A percentile compares a stretch with the other conserved stretches of the same genome.
These are phyloP conservation scores for Erythrophleum ivorense DNA, from an alignment of 331 rosid species.

Conservation along the genomic window DNA sequence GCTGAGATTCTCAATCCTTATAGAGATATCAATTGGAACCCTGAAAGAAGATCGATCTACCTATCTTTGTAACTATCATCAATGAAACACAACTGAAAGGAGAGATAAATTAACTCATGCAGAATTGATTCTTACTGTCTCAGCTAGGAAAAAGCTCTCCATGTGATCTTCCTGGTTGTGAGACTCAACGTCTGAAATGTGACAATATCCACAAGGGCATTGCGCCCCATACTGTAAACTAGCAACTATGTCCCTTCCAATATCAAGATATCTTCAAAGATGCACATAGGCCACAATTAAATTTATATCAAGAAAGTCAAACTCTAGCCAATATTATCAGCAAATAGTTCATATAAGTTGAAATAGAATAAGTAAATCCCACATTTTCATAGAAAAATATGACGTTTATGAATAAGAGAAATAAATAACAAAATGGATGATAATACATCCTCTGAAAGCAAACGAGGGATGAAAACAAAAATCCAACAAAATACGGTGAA, in stretches of 20 bases:
- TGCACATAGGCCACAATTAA: conserved; percentile 31
- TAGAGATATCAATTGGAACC: conserved; percentile 17
- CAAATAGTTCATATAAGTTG: conserved; percentile 20
- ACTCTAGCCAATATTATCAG: conserved; percentile 12
- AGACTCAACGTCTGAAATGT: conserved; percentile 90
- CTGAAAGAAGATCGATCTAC: conserved; percentile 8
- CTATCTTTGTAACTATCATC: conserved; percentile 29
- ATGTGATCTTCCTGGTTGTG: conserved; percentile 96
- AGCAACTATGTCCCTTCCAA: conserved; percentile 91
- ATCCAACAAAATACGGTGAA: background rate
- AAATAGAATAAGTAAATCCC: conserved; percentile 7
- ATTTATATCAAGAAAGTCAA: conserved; percentile 25
- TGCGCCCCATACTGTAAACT: conserved; percentile 92
- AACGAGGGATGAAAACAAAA: conserved; percentile 23
- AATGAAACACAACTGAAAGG: conserved; percentile 41
- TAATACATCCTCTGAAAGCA: conserved; percentile 20
- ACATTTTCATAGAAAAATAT: conserved; percentile 7
- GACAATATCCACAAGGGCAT: conserved; percentile 96
- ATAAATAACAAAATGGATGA: conserved; percentile 20
- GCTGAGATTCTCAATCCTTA: background rate
- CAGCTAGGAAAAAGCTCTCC: conserved; percentile 99
- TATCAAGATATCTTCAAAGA: conserved; percentile 85
- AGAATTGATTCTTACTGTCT: conserved; percentile 68
- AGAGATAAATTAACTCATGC: conserved; percentile 23
- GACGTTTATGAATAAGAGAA: background rate